phyloP scores from a whole-genome alignment of 192 early-diverging fungal species.

The Globomyces pollinis-pini region DNA sequence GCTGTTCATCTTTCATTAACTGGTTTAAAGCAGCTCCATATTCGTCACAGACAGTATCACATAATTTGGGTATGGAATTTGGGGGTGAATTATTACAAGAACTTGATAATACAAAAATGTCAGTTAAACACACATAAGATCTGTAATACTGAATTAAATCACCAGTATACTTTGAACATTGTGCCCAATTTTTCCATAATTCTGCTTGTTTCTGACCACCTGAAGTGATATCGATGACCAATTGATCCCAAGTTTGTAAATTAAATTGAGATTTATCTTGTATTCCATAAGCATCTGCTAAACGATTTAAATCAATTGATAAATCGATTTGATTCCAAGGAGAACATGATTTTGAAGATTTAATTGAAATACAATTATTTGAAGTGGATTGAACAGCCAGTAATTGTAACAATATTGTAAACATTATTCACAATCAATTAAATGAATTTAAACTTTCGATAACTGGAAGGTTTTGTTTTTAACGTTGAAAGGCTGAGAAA shows the following conservation, averaged over 20 bases:
- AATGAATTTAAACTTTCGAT: no score
- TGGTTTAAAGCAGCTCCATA: slow-evolving; percentile 25
- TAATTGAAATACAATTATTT: slow-evolving; percentile 6
- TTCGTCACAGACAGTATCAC: slow-evolving; percentile 25
- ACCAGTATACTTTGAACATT: slow-evolving; percentile 36
- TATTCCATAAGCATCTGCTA: background rate
- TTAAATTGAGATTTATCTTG: background rate
- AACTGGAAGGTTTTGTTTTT: no score
- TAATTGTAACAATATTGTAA: no score
- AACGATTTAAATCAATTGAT: background rate
- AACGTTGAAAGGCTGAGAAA: no score
- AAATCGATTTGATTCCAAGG: background rate
- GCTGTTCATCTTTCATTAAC: slow-evolving; percentile 16
- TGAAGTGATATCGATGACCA: slow-evolving; percentile 19
- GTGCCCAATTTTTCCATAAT: slow-evolving; percentile 33
- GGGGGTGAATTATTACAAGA: slow-evolving; percentile 25
- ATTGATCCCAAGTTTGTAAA: slow-evolving; percentile 27
- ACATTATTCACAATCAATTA: no score
- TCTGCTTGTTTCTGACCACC: slow-evolving; percentile 27
- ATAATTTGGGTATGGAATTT: background rate
- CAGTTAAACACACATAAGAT: slow-evolving; percentile 40
- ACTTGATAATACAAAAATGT: slow-evolving; percentile 28
- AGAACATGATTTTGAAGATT: background rate
- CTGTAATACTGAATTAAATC: slow-evolving; percentile 39
- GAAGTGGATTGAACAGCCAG: no score